Evolutionary conservation across 345 rosid genomes (phyloP), one percentile per base, ranked within the genome.

Genomic region (Hirschfeldia incana): DNA sequence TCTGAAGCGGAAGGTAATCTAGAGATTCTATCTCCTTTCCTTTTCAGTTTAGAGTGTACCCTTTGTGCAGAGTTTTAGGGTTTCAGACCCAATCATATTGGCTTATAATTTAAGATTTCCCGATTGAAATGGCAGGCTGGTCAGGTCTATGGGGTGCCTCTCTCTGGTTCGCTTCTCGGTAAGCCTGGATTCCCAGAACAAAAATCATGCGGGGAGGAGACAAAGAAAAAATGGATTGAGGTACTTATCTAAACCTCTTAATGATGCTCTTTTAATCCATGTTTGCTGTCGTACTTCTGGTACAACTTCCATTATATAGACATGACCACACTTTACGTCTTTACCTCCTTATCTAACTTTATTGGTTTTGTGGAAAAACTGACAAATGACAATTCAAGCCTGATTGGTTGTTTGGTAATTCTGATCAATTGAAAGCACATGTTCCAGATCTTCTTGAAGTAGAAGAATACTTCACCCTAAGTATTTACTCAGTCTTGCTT

Each of bases 101-200:
- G 16, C 30, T 21, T 21, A 21, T 21, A 68, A 51, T 28, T 27
- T 1, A 10, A 21, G 21, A 12, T 74, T 11, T 3, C 33, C 67
- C 15, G 37, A 63, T 30, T 30, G 66, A 80, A 62, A 75, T 86
- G 82, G 71, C 83, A 96, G 99, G 99, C 97, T 85, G 99, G 99
- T 65, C 99, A 93, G 84, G 94, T 93, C 46, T 93, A 96, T 80
- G 99, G 94, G n/a, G 92, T 91, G 75, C 93, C 99, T 77, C 95
- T 96, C 76, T 85, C 90, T 79, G 97, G 95, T 74, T 67, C 92
- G 62, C 87, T 93, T 42, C 80, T 96, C 74, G 85, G 87, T 76
- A 96, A 92, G 85, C 86, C 91, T 65, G 93, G 92, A 44, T 96
- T 86, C 82, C 99, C 99, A 60, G 99, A 93, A 70, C 98, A 87